Base-by-base conservation (phyloP, 1,284 basidiomycete genomes). In the Microbotryum silenes-acaulis region DNA sequence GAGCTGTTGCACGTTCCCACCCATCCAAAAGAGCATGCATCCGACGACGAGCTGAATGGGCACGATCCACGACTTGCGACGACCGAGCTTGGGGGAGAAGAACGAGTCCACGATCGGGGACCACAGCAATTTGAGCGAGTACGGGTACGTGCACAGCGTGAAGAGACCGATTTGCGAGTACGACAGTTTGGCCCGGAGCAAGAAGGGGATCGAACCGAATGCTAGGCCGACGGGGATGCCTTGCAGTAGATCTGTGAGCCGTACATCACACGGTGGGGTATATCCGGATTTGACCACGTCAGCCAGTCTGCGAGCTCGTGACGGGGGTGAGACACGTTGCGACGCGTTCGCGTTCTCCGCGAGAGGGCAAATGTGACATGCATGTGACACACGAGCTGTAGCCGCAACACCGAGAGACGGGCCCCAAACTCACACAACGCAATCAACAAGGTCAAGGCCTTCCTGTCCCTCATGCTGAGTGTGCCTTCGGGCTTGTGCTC, bases 31-130 rank as follows among this genome's bases (percentile, higher is more conserved):
- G 85, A 99, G 89, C 67, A 91, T 80, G 53, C 84, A 79, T 29
- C 92, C 96, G 51, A 97, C 89, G 66, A 93, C 83, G 33, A 86
- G 75, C 76, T 99, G 96, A 79, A 98, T 94, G 51, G 96, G 96
- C 64, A 98, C 87, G 72, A 99, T 97, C 96, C 96, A 99, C 63
- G 89, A 92, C 77, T 97, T 98, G 66, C 96, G 82, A 58, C 96
- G 84, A 21, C 96, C 96, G 63, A 93, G 74, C 54, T 83, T 83
- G 50, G 83, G 79, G 68, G 89, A 81, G 75, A 89, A 99, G 67
- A 88, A 80, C 4, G 92, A 89, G 75, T 99, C 96, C 62, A 99
- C 91, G 68, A 99, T 88, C 50, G 96, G 96, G 27, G 91, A 94
- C 94, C 96, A 98, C 66, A 98, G 77, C 59, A 99, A 79, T 78